These are phyloP conservation scores for Bremia lactucae DNA, from an alignment of 352 stramenopile species.

Conservation along the genomic window DNA sequence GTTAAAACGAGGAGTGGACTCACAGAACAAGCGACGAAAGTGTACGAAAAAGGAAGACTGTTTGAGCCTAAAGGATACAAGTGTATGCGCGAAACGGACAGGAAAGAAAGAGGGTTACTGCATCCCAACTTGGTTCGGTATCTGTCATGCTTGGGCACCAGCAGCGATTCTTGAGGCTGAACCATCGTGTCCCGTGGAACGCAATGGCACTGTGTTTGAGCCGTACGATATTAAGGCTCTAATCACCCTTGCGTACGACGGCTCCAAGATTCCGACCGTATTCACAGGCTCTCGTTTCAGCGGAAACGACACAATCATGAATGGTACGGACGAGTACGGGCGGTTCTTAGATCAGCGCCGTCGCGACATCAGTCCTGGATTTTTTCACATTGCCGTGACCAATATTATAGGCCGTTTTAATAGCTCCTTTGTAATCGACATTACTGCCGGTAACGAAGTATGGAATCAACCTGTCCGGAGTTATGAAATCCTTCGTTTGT, in stretches of 20 bases:
- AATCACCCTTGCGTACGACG: conserved; percentile 41
- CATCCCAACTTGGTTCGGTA: conserved; percentile 48
- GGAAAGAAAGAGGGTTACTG: conserved; percentile 26
- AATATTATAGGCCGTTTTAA: conserved; percentile 47
- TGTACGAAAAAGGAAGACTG: conserved; percentile 28
- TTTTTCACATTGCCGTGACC: conserved; percentile 40
- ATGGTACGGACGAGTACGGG: conserved; percentile 40
- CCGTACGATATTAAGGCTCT: conserved; percentile 52
- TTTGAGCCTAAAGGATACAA: conserved; percentile 23
- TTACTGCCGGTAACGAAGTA: conserved; percentile 42
- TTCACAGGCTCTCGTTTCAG: conserved; percentile 50
- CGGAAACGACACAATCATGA: conserved; percentile 25
- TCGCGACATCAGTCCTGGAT: conserved; percentile 36
- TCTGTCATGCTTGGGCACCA: conserved; percentile 52
- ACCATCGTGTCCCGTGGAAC: conserved; percentile 31
- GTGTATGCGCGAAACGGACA: conserved; percentile 31
- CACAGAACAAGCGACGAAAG: conserved; percentile 14
- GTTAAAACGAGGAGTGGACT: conserved; percentile 34
- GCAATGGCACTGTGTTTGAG: conserved; percentile 43
- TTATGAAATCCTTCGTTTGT: conserved; percentile 37
- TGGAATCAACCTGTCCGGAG: conserved; percentile 49
- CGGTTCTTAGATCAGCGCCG: conserved; percentile 29
- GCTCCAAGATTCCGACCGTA: conserved; percentile 34
- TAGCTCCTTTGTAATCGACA: conserved; percentile 40
- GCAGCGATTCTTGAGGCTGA: conserved; percentile 40